These are phyloP conservation scores for Heracleum sosnowskyi DNA, from an alignment of 129 eudicot genomes.

Conservation along the genomic window DNA sequence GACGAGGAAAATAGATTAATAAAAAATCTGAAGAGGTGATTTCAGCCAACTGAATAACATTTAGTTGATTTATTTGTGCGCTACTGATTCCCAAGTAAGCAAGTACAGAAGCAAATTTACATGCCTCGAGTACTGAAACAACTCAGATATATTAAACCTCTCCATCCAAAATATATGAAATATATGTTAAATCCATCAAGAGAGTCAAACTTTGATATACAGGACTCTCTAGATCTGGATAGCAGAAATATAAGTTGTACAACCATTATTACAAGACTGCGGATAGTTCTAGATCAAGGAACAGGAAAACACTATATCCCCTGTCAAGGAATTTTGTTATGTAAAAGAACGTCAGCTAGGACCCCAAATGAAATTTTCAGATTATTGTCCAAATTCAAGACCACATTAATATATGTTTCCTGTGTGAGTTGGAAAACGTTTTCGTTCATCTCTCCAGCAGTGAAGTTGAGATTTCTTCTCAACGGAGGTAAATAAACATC, in stretches of 20 bases:
- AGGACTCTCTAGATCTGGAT: background rate
- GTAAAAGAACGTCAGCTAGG: background rate
- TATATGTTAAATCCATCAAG: background rate
- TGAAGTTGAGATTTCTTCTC: background rate
- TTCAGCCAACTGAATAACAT: background rate
- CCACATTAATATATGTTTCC: background rate
- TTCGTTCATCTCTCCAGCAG: background rate
- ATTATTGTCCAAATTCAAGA: background rate
- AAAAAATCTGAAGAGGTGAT: background rate
- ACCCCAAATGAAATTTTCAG: background rate
- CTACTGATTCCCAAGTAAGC: background rate
- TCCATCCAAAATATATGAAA: background rate
- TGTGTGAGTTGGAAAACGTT: background rate
- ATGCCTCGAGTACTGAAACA: background rate
- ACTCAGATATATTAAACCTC: background rate
- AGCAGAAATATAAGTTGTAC: background rate
- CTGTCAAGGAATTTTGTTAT: background rate
- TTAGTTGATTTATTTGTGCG: background rate
- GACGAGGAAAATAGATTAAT: conserved; percentile 1
- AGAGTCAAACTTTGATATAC: background rate
- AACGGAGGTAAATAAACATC: background rate
- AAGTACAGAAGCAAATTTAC: background rate
- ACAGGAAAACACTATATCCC: background rate
- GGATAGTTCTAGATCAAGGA: background rate
- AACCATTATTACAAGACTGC: background rate